Evolutionary conservation across 495 filamentous ascomycete species (phyloP), one percentile per base, ranked within the genome.

Genomic region (Amphirosellinia nigrospora): DNA sequence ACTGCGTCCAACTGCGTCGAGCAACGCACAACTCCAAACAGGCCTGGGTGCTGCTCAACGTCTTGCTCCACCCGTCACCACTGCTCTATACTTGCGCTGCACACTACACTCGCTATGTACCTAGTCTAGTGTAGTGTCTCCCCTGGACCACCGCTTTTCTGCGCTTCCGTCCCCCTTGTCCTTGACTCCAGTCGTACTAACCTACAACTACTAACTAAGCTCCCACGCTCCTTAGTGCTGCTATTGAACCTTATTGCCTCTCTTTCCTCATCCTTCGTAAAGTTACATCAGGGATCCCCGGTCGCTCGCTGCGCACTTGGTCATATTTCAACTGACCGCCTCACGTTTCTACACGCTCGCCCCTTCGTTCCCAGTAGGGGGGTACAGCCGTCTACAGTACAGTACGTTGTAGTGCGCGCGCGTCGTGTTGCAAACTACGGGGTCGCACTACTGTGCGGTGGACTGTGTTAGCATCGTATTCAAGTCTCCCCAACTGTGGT

Each of bases 271-370:
- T 43, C 64, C 53, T 50, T 43, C 36, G 11, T n/a, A 41, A 21
- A 13, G 45, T 21, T 52, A 32, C 53, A 45, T 60, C 41, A 39
- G 66, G 64, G 15, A 23, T 38, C 52, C 64, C 64, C 16, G 21
- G 64, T 41, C 45, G 28, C 9, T 34, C 52, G 11, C 32, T 38
- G 23, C 5, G 28, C 41, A 32, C 26, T 52, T 67, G 28, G 50
- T 52, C 46, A 34, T 32, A 58, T 46, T 45, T 6, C 58, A 69
- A 76, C 74, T 77, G 75, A 78, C 74, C 75, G 75, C 75, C 68
- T 75, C 67, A 70, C 64, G 62, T 73, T 75, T 69, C 66, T 69
- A 71, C 70, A 70, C 56, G n/a, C 48, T 65, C 13, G 58, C 46
- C n/a, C n/a, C n/a, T n/a, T n/a, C n/a, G 21, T 32, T 64, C 58